A percentile compares a stretch with the other conserved stretches of the same genome.
Conservation (phyloP, 257 asterid genomes). For the Nicotiana paniculata region DNA sequence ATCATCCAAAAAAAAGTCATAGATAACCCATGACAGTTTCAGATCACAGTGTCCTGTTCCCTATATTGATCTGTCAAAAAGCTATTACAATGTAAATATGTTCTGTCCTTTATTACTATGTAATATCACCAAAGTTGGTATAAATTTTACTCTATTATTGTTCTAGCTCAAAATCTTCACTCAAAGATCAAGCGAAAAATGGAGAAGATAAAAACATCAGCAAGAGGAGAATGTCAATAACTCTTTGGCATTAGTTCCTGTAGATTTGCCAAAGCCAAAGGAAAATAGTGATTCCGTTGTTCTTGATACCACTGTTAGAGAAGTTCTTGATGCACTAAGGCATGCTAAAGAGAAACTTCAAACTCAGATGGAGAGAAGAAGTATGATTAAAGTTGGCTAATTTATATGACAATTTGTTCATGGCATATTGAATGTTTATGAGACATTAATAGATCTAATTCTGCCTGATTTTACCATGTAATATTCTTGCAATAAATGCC, state of each 20-base stretch:
- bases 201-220: neutral
- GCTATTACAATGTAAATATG: too few relatives aligned
- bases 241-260: conserved; percentile 40
- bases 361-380: conserved; percentile 46
- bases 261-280: conserved; percentile 23
- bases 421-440: too few relatives aligned
- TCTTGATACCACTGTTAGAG: conserved; percentile 61
- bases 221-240: conserved; percentile 29
- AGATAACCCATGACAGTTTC: too few relatives aligned
- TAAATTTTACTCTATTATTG: neutral
- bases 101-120: neutral
- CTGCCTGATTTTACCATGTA: too few relatives aligned
- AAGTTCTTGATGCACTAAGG: conserved; percentile 47
- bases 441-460: too few relatives aligned
- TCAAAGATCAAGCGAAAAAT: conserved; percentile 7
- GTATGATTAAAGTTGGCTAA: conserved; percentile 44
- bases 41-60: too few relatives aligned
- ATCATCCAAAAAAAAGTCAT: too few relatives aligned
- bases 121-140: neutral
- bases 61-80: too few relatives aligned
- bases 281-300: conserved; percentile 40
- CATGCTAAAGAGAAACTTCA: conserved; percentile 60
- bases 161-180: conserved; percentile 17
- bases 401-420: too few relatives aligned
- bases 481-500: too few relatives aligned